Conservation (phyloP, 2,329 filamentous ascomycete species). For the Ambrosiella xylebori region DNA sequence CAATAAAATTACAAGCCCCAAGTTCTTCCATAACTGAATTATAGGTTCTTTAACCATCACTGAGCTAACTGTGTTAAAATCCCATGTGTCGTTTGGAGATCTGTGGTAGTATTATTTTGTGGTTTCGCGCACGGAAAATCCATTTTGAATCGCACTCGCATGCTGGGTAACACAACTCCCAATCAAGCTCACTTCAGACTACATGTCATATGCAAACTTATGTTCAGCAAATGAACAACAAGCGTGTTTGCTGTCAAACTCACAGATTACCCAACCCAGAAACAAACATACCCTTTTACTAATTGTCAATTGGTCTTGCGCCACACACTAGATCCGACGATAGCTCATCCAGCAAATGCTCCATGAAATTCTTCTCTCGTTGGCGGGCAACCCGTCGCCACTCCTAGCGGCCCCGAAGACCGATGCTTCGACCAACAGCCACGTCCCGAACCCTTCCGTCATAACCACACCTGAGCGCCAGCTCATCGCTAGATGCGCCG, state of each 20-base stretch:
- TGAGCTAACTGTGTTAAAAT: not conserved
- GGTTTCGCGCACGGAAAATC: slow-evolving; percentile 8
- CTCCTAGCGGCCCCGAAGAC: slow-evolving; percentile 37
- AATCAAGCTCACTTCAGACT: not conserved
- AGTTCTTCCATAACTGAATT: too few species aligned
- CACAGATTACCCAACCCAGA: not conserved
- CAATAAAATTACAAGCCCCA: too few species aligned
- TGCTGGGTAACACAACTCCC: slow-evolving; percentile 1
- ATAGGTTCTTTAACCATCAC: not conserved
- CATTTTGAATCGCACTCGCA: slow-evolving; percentile 6
- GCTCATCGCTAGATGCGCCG: slow-evolving; percentile 59
- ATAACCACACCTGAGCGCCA: slow-evolving; percentile 67
- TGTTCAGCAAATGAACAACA: too few species aligned
- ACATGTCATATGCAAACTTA: too few species aligned
- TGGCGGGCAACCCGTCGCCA: slow-evolving; percentile 84
- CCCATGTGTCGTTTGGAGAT: slow-evolving; percentile 12
- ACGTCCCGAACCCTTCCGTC: slow-evolving; percentile 28
- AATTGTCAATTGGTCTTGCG: not conserved
- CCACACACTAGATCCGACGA: not conserved
- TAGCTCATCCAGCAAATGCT: slow-evolving; percentile 48
- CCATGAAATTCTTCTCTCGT: slow-evolving; percentile 92
- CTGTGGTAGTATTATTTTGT: slow-evolving; percentile 12
- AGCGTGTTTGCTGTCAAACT: too few species aligned
- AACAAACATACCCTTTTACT: not conserved
- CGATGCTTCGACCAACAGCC: slow-evolving; percentile 22